Conservation (phyloP, 2,329 filamentous ascomycete genomes). For the Colletotrichum limetticola region DNA sequence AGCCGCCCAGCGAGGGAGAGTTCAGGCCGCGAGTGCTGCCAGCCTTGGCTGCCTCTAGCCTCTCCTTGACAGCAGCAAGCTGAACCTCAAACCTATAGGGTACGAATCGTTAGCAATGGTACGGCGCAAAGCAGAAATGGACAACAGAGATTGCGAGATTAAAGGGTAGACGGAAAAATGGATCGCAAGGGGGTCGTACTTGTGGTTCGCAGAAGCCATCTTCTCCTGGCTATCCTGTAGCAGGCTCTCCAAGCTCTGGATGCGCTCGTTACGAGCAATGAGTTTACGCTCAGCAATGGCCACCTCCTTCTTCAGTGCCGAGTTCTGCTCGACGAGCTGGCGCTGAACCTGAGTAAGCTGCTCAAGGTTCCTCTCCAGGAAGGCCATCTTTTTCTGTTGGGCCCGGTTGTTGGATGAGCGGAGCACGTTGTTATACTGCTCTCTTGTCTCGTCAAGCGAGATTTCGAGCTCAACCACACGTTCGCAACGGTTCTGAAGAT, state of each 20-base stretch:
- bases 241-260: slow-evolving; percentile 90
- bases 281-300: slow-evolving; percentile 98
- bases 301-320: slow-evolving; percentile 97
- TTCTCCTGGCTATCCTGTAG: slow-evolving; percentile 99
- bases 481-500: slow-evolving; percentile 97
- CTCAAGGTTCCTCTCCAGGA: slow-evolving; percentile 97
- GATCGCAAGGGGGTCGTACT: slow-evolving; percentile 63
- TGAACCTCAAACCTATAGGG: slow-evolving; percentile 88
- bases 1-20: slow-evolving; percentile 71
- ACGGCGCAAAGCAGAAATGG: neutral
- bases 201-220: slow-evolving; percentile 94
- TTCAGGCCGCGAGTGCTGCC: slow-evolving; percentile 88
- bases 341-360: slow-evolving; percentile 97
- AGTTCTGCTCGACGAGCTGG: slow-evolving; percentile 98
- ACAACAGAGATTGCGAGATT: neutral
- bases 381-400: slow-evolving; percentile 99
- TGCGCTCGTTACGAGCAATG: slow-evolving; percentile 95
- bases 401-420: slow-evolving; percentile 97
- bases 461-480: slow-evolving; percentile 98
- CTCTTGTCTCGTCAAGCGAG: slow-evolving; percentile 93
- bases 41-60: slow-evolving; percentile 92
- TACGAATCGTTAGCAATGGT: slow-evolving; percentile 22
- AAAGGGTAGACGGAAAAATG: neutral
- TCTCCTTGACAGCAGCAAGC: slow-evolving; percentile 96
- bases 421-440: slow-evolving; percentile 99